A percentile compares a stretch with the other conserved stretches of the same genome.
Evolutionary conservation across 139 green algal species (phyloP).

Genomic region (Tetraselmis striata): DNA sequence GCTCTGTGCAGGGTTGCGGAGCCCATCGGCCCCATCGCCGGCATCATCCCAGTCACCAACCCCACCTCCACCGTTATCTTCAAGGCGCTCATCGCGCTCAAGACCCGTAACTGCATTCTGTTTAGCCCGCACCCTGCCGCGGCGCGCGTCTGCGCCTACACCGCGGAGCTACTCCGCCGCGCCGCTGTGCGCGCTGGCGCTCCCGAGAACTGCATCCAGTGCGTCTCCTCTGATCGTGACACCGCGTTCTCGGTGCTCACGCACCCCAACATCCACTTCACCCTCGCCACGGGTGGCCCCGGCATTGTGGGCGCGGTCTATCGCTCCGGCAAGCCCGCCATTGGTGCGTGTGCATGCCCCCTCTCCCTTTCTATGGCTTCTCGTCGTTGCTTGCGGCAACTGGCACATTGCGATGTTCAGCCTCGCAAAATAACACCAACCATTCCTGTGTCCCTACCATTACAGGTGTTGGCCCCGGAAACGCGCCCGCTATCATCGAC

Average conservation of each 20-base stretch:
- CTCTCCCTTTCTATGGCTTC: no score
- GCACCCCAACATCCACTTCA: conserved; percentile 45
- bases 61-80: conserved; percentile 38
- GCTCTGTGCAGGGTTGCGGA: conserved; percentile 49
- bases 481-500: conserved; percentile 65
- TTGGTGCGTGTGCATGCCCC: conserved; percentile 51
- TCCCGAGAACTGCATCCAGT: conserved; percentile 43
- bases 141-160: conserved; percentile 43
- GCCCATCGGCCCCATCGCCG: conserved; percentile 46
- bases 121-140: conserved; percentile 58
- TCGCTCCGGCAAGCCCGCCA: conserved; percentile 53
- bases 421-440: no score
- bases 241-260: conserved; percentile 6
- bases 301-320: conserved; percentile 62
- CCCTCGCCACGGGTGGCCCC: conserved; percentile 60
- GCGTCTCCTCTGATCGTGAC: not conserved
- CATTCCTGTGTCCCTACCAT: no score
- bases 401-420: no score
- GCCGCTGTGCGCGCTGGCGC: conserved; percentile 55
- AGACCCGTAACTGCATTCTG: conserved; percentile 64
- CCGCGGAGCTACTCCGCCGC: conserved; percentile 50
- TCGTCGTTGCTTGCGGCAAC: no score
- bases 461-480: conserved; percentile 33
- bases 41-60: conserved; percentile 66
- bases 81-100: conserved; percentile 56